Evolutionary conservation across 805 yeast species (phyloP), one percentile per base, ranked within the genome.

Genomic region (Limtongia smithiae): DNA sequence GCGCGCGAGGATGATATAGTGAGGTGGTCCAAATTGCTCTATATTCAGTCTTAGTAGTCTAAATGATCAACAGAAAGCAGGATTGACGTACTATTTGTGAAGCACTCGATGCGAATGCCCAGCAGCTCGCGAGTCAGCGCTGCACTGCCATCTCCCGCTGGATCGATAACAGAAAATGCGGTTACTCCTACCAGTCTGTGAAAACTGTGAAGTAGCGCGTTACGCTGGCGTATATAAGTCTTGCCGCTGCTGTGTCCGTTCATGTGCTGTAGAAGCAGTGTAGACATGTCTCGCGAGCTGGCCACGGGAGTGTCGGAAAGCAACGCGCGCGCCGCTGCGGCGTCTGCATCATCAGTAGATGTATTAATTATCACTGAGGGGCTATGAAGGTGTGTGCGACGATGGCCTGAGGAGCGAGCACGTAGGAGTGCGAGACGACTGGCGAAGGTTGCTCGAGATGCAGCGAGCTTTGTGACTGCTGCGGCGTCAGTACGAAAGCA

Each of bases 21-120:
- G 55, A 14, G 58, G 58, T 3, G 58, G 33, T 3, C 33, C 46
- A 39, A 51, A 54, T 28, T 33, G 42, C 17, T 37, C 58, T 54
- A 20, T 2, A 9, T 17, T n/a, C n/a, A n/a, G n/a, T n/a, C n/a
- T n/a, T n/a, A n/a, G n/a, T n/a, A n/a, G n/a, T n/a, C n/a, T n/a
- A n/a, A n/a, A n/a, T n/a, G n/a, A n/a, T n/a, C n/a, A n/a, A 45
- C n/a, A 6, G 3, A 7, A 15, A 4, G 17, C 22, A 35, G 5
- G 2, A 20, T 11, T 4, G 21, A n/a, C 30, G 17, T 46, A 50
- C 59, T 33, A 25, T 36, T 27, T 1, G 48, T 52, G 32, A 49
- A 49, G 21, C 45, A 40, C 25, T 56, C 60, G n/a, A 56, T 38
- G n/a, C 60, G 46, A 3, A 56, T 36, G 7, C 59, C 60, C n/a